Base-by-base conservation (phyloP, 2,329 filamentous ascomycete species). In the Hansfordia pulvinata region DNA sequence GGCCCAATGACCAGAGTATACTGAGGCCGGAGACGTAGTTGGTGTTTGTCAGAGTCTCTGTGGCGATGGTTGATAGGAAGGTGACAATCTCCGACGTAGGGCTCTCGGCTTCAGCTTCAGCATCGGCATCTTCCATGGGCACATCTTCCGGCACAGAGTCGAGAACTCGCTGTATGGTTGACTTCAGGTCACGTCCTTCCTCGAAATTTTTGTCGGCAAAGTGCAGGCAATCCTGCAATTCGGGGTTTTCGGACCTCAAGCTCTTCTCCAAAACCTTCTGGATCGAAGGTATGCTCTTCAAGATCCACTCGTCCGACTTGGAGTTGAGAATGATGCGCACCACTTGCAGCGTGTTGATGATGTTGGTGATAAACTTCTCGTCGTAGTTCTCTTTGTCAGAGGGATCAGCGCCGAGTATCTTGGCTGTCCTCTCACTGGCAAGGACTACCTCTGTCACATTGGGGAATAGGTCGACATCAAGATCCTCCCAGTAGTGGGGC, bases 321-420 rank as follows among this genome's bases (percentile, higher is more conserved):
- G 78, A 76, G 41, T 90, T 84, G 32, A 96, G 63, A 25, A 98
- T 75, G 32, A 94, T 80, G 25, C 88, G 81, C 33, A 98, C 64
- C 20, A 96, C 81, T 48, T 96, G 86, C 10, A 98, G 64, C 2
- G 86, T 85, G 48, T 98, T 98, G 54, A 98, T 74, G 53, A 93
- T 88, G 35, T 78, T 76, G 1, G 82, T 92, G 21, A 80, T 67
- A 43, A 86, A 85, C 49, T 84, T 85, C 20, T 86, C 80, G 35
- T 86, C 77, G n/a, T 66, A 69, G 42, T 82, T 81, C 26, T 84
- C 78, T 29, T 74, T 73, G 34, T 76, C 70, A 0, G 56, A 49
- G 5, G 67, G 63, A 30, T 76, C 71, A 10, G 63, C 62, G n/a
- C 62, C 58, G 18, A 79, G 58, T 19, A 70, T 64, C 17, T 55